Conservation (phyloP, 306 rosid species). For the Canavalia gladiata region DNA sequence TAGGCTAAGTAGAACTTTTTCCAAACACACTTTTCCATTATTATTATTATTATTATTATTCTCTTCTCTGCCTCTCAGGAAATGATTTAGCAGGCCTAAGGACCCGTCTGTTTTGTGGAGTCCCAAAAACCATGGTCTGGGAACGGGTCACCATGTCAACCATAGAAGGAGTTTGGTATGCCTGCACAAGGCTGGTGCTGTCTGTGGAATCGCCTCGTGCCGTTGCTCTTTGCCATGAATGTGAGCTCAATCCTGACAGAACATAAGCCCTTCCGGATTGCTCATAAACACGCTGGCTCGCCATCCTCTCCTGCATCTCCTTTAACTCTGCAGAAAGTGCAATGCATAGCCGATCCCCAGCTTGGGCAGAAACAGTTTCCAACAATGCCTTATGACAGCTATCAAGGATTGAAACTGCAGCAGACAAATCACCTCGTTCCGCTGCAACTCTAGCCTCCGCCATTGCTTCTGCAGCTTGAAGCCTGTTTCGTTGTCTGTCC, state of each 20-base stretch:
- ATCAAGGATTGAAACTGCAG: slow-evolving; percentile 85
- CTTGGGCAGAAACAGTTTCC: slow-evolving; percentile 76
- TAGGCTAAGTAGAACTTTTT: slow-evolving; percentile 46
- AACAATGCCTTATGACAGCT: slow-evolving; percentile 66
- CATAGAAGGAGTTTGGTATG: slow-evolving; percentile 96
- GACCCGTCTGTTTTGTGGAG: slow-evolving; percentile 55
- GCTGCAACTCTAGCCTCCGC: slow-evolving; percentile 86
- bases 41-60: slow-evolving; percentile 47
- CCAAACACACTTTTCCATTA: slow-evolving; percentile 23
- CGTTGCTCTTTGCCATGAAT: slow-evolving; percentile 97
- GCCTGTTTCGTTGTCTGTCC: slow-evolving; percentile 90
- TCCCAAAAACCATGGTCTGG: slow-evolving; percentile 70
- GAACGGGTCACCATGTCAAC: slow-evolving; percentile 91
- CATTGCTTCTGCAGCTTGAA: slow-evolving; percentile 84
- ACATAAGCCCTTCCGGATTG: slow-evolving; percentile 98
- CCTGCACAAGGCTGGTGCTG: slow-evolving; percentile 73
- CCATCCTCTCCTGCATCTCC: slow-evolving; percentile 98
- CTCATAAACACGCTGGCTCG: slow-evolving; percentile 77
- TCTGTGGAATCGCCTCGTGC: slow-evolving; percentile 91
- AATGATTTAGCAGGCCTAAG: slow-evolving; percentile 75
- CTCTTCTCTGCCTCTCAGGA: slow-evolving; percentile 63
- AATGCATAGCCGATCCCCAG: slow-evolving; percentile 68
- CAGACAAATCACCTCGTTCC: slow-evolving; percentile 72
- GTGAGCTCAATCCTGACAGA: slow-evolving; percentile 95
- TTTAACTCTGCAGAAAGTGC: slow-evolving; percentile 82